Base-by-base conservation (phyloP, 352 stramenopile species). In the Peronosclerospora sorghi region DNA sequence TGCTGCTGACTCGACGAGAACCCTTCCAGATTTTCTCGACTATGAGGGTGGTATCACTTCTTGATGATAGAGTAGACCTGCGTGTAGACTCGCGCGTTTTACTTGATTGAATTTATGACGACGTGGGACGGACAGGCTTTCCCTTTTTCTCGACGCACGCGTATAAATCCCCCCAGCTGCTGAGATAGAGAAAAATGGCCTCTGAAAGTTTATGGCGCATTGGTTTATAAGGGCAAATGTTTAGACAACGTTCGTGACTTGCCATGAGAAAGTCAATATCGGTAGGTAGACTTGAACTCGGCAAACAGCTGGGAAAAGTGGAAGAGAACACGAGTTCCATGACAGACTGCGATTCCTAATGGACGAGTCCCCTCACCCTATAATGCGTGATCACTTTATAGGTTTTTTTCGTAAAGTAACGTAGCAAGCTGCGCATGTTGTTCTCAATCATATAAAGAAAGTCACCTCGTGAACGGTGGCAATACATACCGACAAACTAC, bases 121-220 rank as follows among this genome's bases (percentile, higher is more conserved):
- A 13, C 28, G 48, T 37, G 23, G n/a, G 29, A 47, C 29, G 49
- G 50, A 35, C 32, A 49, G 40, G 20, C 38, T 54, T 46, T 57
- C 60, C 28, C 40, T 59, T 41, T 50, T 59, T 54, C 51, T 53
- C 45, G 30, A 53, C 48, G 35, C 55, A 52, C 54, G 43, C 55
- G 49, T 53, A 64, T 59, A 35, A 27, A 45, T 50, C 38, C 42
- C 28, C 51, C 42, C 48, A 56, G 35, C 47, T 39, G 38, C 41
- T 54, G 48, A 57, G 36, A 57, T 65, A 46, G 45, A 43, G 54
- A 47, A 59, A 63, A 48, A 37, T 29, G 24, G 13, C 35, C 41
- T 54, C 7, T 26, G 14, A 46, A 45, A 56, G 7, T 24, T 32
- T n/a, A 54, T 54, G 18, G n/a, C 8, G 8, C 21, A 60, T 46